Evolutionary conservation across 257 asterid genomes (phyloP).

Genomic region (Capsicum baccatum): DNA sequence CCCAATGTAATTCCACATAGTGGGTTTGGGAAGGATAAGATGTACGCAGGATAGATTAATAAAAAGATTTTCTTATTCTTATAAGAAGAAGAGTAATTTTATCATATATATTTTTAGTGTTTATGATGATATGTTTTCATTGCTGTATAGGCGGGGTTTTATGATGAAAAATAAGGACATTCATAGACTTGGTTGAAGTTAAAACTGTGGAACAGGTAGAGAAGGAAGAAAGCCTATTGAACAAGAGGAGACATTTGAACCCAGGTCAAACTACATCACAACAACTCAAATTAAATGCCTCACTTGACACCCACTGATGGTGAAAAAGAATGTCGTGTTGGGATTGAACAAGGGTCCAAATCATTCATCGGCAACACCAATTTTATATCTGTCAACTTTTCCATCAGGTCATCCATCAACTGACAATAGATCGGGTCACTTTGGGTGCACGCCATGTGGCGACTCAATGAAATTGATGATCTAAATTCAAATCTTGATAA

Average conservation of each 20-base stretch:
- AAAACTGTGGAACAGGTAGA: background rate
- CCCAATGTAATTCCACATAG: too few relatives aligned
- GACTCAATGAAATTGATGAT: too few relatives aligned
- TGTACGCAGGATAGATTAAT: too few relatives aligned
- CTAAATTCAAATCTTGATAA: too few relatives aligned
- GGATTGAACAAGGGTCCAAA: background rate
- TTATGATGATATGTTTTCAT: background rate
- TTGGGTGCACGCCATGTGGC: background rate
- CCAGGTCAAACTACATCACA: background rate
- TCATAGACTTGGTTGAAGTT: background rate
- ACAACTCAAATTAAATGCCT: constrained; percentile 19
- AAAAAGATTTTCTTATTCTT: too few relatives aligned
- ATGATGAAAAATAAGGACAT: background rate
- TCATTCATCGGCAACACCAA: background rate
- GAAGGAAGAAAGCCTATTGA: constrained; percentile 5
- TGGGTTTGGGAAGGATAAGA: too few relatives aligned
- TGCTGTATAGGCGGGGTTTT: background rate
- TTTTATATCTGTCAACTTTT: background rate
- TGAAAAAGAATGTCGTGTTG: background rate
- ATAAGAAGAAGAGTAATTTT: background rate
- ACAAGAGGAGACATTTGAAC: background rate
- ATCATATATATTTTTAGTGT: background rate
- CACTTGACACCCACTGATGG: background rate
- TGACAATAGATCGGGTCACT: background rate
- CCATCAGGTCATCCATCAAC: background rate